Base-by-base conservation (phyloP, 2,329 filamentous ascomycete genomes). In the Ophiostoma ips region DNA sequence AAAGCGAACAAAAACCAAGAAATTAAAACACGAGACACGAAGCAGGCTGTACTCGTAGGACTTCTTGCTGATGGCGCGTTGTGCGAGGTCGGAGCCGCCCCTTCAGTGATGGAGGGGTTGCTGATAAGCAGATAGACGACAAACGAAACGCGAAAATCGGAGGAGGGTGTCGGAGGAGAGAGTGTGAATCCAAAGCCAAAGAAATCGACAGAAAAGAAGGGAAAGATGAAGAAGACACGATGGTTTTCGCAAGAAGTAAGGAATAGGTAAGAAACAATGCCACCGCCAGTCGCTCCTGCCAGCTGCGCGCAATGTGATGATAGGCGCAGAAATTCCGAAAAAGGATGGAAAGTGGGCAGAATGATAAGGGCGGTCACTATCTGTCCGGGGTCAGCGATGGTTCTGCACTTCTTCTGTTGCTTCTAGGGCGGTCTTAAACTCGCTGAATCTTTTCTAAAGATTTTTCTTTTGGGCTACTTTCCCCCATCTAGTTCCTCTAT, bases 311-410 rank as follows among this genome's bases (percentile, higher is more conserved):
- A 40, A 46, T 35, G 40, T 40, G 40, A 40, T 40, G 46, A 41
- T 24, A 35, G 33, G 31, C 35, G 33, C 24, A 28, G 8, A 28
- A 28, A 28, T 28, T 35, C 12, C 33, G 33, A 35, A 19, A 37
- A 37, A 37, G n/a, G 18, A 40, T 6, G 16, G 16, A 43, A 43
- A 41, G 24, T 30, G 24, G 18, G 40, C 24, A 31, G 33, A 16
- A 18, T 13, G 41, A 52, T 41, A 52, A 46, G 24, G 46, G 40
- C 35, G 49, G 49, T 52, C 50, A 46, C 31, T 40, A 38, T 41
- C 33, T 24, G 37, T 48, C 28, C 31, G 33, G 44, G 5, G 31
- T 10, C 19, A 18, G 30, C 45, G 30, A n/a, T 12, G 31, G 19
- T 30, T 47, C 30, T 19, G 43, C 43, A 21, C 16, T 16, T 24